phyloP scores from a whole-genome alignment of 345 rosid species.

The Garcia nutans region DNA sequence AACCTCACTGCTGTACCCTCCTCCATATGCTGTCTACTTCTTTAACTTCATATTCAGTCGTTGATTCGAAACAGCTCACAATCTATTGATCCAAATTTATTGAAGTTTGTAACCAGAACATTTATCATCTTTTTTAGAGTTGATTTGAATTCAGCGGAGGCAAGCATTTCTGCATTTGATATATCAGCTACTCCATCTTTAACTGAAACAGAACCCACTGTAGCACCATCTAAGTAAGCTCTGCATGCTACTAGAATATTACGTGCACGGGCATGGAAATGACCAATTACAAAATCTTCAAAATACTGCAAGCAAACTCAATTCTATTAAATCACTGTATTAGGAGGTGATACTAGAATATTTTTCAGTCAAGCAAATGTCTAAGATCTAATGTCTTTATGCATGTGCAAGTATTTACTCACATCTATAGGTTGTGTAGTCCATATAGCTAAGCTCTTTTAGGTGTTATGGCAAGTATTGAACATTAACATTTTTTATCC shows the following conservation, averaged over 20 bases:
- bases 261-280: slow-evolving; percentile 37
- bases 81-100: slow-evolving; percentile 32
- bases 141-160: slow-evolving; percentile 25
- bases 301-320: slow-evolving; percentile 42
- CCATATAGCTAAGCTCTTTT: no score
- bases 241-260: slow-evolving; percentile 45
- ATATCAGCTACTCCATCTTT: slow-evolving; percentile 31
- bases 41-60: neutral
- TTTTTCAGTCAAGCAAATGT: neutral
- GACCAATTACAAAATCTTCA: slow-evolving; percentile 42
- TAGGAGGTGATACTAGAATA: neutral
- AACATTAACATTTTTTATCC: no score
- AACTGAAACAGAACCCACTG: slow-evolving; percentile 32
- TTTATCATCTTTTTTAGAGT: slow-evolving; percentile 31
- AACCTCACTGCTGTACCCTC: neutral
- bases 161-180: slow-evolving; percentile 14
- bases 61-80: slow-evolving; percentile 36
- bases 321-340: neutral
- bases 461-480: no score
- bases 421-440: no score
- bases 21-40: neutral
- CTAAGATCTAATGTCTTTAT: neutral
- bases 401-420: neutral
- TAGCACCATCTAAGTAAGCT: slow-evolving; percentile 45
- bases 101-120: slow-evolving; percentile 30